A percentile compares a stretch with the other conserved stretches of the same genome.
Conservation (phyloP, 306 rosid species). For the Trifolium pratense region DNA sequence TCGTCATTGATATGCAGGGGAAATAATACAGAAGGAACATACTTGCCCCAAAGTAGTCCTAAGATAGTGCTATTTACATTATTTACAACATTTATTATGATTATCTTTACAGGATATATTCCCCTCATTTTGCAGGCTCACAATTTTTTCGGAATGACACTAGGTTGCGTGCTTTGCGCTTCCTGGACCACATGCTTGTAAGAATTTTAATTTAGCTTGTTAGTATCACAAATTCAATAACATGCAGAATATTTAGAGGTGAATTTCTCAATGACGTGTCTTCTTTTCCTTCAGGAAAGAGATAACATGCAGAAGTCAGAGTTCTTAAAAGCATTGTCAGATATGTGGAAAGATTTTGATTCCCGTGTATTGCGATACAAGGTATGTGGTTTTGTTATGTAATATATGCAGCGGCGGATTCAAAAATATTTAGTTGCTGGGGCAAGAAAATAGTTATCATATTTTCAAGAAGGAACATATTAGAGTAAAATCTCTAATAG, state of each 20-base stretch:
- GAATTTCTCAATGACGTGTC: slow-evolving; percentile 30
- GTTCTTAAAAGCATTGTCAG: slow-evolving; percentile 90
- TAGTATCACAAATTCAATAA: slow-evolving; percentile 25
- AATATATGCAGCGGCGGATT: neutral
- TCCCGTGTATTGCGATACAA: slow-evolving; percentile 94
- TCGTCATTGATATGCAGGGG: neutral
- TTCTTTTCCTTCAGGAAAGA: slow-evolving; percentile 76
- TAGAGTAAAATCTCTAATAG: neutral
- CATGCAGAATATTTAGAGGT: slow-evolving; percentile 34
- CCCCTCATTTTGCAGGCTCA: slow-evolving; percentile 68
- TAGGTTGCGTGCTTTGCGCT: slow-evolving; percentile 98
- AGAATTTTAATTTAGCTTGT: slow-evolving; percentile 51
- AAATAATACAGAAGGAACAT: neutral
- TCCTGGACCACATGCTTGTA: slow-evolving; percentile 99
- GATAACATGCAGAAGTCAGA: slow-evolving; percentile 99
- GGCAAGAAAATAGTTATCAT: neutral
- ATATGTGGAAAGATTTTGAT: slow-evolving; percentile 99
- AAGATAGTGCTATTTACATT: slow-evolving; percentile 2
- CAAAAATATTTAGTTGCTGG: neutral
- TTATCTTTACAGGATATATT: slow-evolving; percentile 17
- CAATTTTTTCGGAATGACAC: slow-evolving; percentile 91
- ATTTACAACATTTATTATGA: slow-evolving; percentile 9
- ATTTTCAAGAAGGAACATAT: neutral
- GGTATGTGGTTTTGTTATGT: slow-evolving; percentile 58
- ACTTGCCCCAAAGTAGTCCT: neutral